Conservation (phyloP, 106 monocot species). For the Acorus calamus region DNA sequence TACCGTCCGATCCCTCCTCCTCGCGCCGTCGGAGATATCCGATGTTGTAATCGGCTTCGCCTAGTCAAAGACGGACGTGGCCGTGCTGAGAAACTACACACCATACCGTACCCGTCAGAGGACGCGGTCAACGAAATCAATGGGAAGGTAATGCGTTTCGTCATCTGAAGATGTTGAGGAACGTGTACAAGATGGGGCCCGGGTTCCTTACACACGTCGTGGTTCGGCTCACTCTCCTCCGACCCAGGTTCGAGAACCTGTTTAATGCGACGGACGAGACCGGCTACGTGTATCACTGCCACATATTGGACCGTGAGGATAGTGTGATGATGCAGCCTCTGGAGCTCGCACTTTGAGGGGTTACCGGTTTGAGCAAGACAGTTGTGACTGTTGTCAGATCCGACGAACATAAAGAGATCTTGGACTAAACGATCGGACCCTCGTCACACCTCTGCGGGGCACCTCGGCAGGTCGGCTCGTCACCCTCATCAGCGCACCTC, state of each 20-base stretch:
- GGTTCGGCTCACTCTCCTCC: constrained; percentile 45
- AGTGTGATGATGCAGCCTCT: constrained; percentile 62
- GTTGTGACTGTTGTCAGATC: too few relatives aligned
- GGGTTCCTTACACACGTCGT: constrained; percentile 54
- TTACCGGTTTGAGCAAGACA: too few relatives aligned
- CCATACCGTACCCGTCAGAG: constrained; percentile 52
- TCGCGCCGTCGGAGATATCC: constrained; percentile 55
- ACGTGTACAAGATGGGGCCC: constrained; percentile 73
- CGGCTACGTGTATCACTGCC: constrained; percentile 87
- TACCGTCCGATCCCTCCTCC: constrained; percentile 23
- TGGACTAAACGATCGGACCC: too few relatives aligned
- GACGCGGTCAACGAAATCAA: constrained; percentile 33
- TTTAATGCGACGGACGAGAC: constrained; percentile 71
- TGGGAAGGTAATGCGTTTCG: constrained; percentile 48
- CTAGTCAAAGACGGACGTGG: constrained; percentile 7
- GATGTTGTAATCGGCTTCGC: constrained; percentile 70
- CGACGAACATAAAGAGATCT: too few relatives aligned
- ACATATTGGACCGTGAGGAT: constrained; percentile 67
- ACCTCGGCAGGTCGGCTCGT: too few relatives aligned
- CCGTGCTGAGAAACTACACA: constrained; percentile 35
- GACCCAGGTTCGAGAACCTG: constrained; percentile 18
- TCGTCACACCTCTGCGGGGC: too few relatives aligned
- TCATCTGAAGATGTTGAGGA: constrained; percentile 51
- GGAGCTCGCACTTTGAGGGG: too few relatives aligned
- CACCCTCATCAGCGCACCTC: too few relatives aligned